Conservation (phyloP, 768 basidiomycete genomes). For the Leccinum ochraceum region DNA sequence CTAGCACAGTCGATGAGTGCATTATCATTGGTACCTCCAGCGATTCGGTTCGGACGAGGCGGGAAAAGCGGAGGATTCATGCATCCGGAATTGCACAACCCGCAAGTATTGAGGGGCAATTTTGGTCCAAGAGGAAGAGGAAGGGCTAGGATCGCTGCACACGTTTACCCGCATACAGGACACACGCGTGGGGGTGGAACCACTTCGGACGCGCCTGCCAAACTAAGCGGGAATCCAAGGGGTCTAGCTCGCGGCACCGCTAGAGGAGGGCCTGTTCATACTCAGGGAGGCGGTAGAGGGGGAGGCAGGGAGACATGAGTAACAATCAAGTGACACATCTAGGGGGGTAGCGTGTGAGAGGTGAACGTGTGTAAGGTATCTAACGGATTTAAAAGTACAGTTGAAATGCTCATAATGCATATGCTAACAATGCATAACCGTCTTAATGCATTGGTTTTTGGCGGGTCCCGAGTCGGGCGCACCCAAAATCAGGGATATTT, state of each 20-base stretch:
- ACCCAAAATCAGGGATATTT: too few species aligned
- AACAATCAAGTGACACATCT: neutral
- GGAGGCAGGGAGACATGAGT: constrained; percentile 17
- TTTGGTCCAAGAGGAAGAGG: constrained; percentile 36
- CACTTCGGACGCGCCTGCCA: neutral
- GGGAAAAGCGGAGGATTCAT: constrained; percentile 56
- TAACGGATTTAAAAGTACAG: neutral
- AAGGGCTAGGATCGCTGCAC: constrained; percentile 29
- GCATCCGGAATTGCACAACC: constrained; percentile 35
- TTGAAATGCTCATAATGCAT: too few species aligned
- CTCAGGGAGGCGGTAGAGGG: constrained; percentile 9
- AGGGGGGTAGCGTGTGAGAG: neutral
- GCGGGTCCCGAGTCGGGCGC: too few species aligned
- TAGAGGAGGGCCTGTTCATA: constrained; percentile 12
- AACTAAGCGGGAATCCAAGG: constrained; percentile 10
- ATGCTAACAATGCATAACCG: too few species aligned
- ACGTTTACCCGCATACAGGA: constrained; percentile 17
- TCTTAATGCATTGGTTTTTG: too few species aligned
- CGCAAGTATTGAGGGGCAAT: constrained; percentile 29
- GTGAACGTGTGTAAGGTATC: constrained; percentile 1
- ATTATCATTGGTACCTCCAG: constrained; percentile 62
- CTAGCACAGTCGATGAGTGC: constrained; percentile 50
- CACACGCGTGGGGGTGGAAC: constrained; percentile 12
- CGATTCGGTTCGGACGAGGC: constrained; percentile 75
- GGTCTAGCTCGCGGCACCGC: constrained; percentile 17